phyloP scores from a whole-genome alignment of 2,329 filamentous ascomycete genomes.

The Tolypocladium guangdongense region DNA sequence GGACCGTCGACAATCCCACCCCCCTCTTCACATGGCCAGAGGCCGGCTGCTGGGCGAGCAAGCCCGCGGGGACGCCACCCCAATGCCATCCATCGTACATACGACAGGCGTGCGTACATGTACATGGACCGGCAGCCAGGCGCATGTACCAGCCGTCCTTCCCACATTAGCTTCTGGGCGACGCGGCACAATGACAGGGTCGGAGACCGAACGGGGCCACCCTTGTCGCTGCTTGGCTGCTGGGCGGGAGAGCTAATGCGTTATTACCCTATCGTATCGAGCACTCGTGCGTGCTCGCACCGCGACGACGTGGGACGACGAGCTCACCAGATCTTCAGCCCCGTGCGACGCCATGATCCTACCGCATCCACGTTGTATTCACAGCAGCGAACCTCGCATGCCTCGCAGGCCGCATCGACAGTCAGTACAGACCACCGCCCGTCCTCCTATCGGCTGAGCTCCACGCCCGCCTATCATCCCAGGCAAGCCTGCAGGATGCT shows the following conservation, averaged over 20 bases:
- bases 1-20: neutral
- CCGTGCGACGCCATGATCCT: neutral
- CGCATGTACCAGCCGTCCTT: neutral
- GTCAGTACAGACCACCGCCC: neutral
- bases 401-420: neutral
- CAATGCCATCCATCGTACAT: neutral
- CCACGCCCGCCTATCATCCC: neutral
- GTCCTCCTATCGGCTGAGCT: slow-evolving; percentile 5
- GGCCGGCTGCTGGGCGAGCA: neutral
- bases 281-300: no score
- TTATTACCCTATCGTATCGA: neutral
- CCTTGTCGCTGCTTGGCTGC: neutral
- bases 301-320: neutral
- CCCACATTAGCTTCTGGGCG: neutral
- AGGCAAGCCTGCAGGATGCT: neutral
- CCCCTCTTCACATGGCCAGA: neutral
- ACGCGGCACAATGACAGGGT: neutral
- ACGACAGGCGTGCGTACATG: neutral
- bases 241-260: slow-evolving; percentile 12
- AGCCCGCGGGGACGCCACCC: neutral
- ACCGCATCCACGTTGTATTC: neutral
- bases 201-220: neutral
- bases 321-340: neutral
- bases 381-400: neutral
- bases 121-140: neutral